Evolutionary conservation across 2,329 filamentous ascomycete species (phyloP).

Genomic region (Tolypocladium guangdongense): DNA sequence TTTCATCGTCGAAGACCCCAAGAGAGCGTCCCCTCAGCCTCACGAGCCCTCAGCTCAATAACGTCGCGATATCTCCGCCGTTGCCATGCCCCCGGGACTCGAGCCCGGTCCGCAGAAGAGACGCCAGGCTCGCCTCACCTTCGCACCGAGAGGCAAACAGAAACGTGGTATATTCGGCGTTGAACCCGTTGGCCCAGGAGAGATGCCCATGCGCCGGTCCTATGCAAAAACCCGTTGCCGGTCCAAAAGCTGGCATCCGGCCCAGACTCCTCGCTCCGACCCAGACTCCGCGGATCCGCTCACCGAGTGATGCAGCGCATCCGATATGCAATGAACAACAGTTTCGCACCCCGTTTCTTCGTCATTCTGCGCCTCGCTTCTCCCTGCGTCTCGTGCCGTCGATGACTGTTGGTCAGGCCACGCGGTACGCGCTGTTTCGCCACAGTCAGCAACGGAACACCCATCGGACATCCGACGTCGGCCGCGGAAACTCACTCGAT

Average conservation of each 20-base stretch:
- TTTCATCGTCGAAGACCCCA: background rate
- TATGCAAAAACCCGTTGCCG: background rate
- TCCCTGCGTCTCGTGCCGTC: background rate
- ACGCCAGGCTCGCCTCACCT: background rate
- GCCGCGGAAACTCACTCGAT: constrained; percentile 27
- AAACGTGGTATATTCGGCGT: background rate
- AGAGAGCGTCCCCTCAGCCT: background rate
- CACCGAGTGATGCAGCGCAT: background rate
- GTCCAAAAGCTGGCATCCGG: background rate
- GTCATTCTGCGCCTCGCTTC: background rate
- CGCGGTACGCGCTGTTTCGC: constrained; percentile 8
- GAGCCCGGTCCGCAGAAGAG: background rate
- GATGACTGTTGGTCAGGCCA: constrained; percentile 2
- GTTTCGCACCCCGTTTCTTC: background rate
- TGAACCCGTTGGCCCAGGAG: background rate
- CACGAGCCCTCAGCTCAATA: background rate
- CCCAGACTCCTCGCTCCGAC: constrained; percentile 5
- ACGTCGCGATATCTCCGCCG: background rate
- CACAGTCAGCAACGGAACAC: background rate
- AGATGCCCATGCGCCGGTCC: background rate
- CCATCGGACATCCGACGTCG: background rate
- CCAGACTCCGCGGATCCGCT: constrained; percentile 5
- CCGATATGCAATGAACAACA: background rate
- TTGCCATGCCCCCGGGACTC: too few relatives aligned
- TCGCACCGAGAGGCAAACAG: background rate